Percentiles rank a stretch among this genome's conserved stretches.
These are phyloP conservation scores for Heteromeles arbutifolia DNA, from an alignment of 306 rosid species.

Conservation along the genomic window DNA sequence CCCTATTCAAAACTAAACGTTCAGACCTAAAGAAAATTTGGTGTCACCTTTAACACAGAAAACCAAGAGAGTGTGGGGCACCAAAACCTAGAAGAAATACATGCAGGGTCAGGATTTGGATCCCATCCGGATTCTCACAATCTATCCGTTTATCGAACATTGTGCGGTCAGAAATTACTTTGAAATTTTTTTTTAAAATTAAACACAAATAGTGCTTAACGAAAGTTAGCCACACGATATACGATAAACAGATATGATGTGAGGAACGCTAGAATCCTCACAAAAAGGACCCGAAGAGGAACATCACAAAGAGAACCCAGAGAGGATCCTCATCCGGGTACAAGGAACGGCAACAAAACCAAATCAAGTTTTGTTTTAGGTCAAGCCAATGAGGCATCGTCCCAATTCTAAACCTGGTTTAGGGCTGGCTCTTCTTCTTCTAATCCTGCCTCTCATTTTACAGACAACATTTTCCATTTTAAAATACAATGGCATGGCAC, in stretches of 20 bases:
- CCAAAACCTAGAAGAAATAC: constrained; percentile 18
- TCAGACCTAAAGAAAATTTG: background rate
- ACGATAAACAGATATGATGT: no score
- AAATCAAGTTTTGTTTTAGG: background rate
- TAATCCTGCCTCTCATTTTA: constrained; percentile 3
- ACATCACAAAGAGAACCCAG: no score
- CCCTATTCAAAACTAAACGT: background rate
- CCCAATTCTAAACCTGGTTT: constrained; percentile 8
- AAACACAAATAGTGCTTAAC: no score
- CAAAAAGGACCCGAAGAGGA: no score
- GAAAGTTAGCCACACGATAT: no score
- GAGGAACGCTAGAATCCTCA: no score
- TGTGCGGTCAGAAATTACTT: no score
- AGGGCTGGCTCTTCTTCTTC: constrained; percentile 12
- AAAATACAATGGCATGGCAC: background rate
- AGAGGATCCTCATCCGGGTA: no score
- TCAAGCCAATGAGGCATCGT: constrained; percentile 22
- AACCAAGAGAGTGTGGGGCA: constrained; percentile 4
- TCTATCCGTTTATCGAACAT: no score
- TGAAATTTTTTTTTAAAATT: no score
- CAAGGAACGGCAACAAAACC: background rate
- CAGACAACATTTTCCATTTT: background rate
- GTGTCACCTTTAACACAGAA: background rate
- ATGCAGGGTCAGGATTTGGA: background rate
- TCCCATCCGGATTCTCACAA: no score